Evolutionary conservation across 192 early-diverging fungal genomes (phyloP).

Genomic region (Podila horticola): DNA sequence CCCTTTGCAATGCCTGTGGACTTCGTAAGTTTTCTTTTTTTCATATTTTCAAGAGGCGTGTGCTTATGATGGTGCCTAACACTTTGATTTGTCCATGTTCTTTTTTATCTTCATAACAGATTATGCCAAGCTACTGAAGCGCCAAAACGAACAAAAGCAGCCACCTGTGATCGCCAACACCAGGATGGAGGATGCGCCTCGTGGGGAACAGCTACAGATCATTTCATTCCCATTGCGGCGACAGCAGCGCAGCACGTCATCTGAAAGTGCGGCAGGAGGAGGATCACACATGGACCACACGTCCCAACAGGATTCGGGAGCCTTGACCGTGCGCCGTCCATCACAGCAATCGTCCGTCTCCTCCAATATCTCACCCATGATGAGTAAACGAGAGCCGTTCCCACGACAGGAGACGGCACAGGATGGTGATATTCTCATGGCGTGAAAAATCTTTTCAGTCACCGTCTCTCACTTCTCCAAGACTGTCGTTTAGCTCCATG

Average conservation of each 20-base stretch:
- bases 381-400: too few species aligned
- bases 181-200: background rate
- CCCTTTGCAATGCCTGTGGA: slow-evolving; percentile 96
- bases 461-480: too few species aligned
- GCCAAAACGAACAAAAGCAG: slow-evolving; percentile 19
- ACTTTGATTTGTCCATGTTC: background rate
- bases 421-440: too few species aligned
- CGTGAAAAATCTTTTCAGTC: too few species aligned
- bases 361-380: too few species aligned
- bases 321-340: too few species aligned
- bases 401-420: too few species aligned
- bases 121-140: slow-evolving; percentile 43
- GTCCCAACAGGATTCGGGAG: too few species aligned
- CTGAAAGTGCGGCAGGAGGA: background rate
- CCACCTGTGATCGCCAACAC: background rate
- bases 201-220: background rate
- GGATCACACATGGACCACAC: background rate
- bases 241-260: background rate
- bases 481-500: background rate
- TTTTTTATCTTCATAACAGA: slow-evolving; percentile 3
- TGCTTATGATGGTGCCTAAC: background rate
- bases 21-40: slow-evolving; percentile 69
- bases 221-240: slow-evolving; percentile 1
- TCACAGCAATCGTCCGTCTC: too few species aligned
- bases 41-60: background rate